A percentile compares a stretch with the other conserved stretches of the same genome.
phyloP scores from a whole-genome alignment of 345 rosid species.

The Sisymbrium irio region DNA sequence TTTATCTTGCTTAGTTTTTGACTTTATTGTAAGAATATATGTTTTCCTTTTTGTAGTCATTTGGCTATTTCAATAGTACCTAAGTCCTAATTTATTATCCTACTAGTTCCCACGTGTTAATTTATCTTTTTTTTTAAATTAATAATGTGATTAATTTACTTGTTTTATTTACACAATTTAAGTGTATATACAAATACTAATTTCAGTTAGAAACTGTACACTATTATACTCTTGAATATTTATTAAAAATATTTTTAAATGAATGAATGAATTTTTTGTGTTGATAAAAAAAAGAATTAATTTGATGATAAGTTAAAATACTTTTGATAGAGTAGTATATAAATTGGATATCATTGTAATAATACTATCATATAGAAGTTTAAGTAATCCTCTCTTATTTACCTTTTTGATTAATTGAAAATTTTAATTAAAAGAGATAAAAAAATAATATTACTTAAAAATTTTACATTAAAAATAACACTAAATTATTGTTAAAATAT shows the following conservation, averaged over 20 bases:
- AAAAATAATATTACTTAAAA: no score
- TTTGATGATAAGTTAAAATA: background rate
- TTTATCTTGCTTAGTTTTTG: background rate
- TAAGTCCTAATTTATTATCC: background rate
- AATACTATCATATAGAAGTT: background rate
- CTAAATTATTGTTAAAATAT: no score
- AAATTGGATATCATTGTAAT: background rate
- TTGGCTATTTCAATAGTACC: background rate
- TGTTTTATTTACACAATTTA: background rate
- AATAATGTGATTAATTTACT: background rate
- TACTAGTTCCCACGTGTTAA: background rate
- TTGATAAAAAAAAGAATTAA: no score
- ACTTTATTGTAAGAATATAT: background rate
- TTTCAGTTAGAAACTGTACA: no score
- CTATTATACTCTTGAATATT: no score
- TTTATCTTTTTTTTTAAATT: background rate
- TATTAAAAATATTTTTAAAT: no score
- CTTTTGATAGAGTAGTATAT: background rate
- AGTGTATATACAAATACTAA: background rate
- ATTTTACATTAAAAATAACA: no score
- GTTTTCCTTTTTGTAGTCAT: background rate
- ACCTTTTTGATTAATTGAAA: background rate
- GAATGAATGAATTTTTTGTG: background rate
- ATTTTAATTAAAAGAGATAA: background rate
- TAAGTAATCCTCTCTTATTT: background rate